Evolutionary conservation across 176 grass and related monocot species (phyloP), one percentile per base, ranked within the genome.

Genomic region (Neostapfia colusana): DNA sequence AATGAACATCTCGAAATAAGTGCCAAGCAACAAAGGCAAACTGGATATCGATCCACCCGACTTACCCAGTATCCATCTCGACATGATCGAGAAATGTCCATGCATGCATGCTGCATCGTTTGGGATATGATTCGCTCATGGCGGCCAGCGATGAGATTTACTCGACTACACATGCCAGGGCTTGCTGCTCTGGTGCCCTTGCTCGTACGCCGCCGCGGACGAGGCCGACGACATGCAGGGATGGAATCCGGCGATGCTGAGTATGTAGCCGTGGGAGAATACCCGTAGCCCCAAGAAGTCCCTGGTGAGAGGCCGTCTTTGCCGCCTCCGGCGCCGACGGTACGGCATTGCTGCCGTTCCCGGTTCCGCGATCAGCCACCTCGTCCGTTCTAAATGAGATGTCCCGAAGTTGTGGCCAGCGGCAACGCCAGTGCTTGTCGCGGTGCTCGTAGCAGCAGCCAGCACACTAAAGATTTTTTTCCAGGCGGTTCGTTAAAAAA

Each of bases 271-370:
- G 34, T 94, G 89, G 49, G 91, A 89, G 64, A 94, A 90, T 0
- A 89, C 91, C 13, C 91, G 81, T 41, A 98, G 75, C 0, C 95
- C 95, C 80, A 98, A 44, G 85, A 98, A 98, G 69, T 98, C 95
- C 71, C 95, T 84, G 7, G 95, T 98, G n/a, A n/a, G 69, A 92
- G 72, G 4, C 85, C 85, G 49, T 91, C 87, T 43, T 81, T 79
- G 63, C 73, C 65, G 74, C 72, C 86, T 40, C 72, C 86, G 46
- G n/a, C n/a, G n/a, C n/a, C n/a, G n/a, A n/a, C n/a, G n/a, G n/a
- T n/a, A n/a, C n/a, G n/a, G n/a, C n/a, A n/a, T n/a, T n/a, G n/a
- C n/a, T n/a, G n/a, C n/a, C n/a, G n/a, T n/a, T n/a, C n/a, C n/a
- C n/a, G n/a, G n/a, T n/a, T 42, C 79, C 76, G 8, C 77, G 82